Evolutionary conservation across 129 eudicot species (phyloP).

Genomic region (Scalesia atractyloides): DNA sequence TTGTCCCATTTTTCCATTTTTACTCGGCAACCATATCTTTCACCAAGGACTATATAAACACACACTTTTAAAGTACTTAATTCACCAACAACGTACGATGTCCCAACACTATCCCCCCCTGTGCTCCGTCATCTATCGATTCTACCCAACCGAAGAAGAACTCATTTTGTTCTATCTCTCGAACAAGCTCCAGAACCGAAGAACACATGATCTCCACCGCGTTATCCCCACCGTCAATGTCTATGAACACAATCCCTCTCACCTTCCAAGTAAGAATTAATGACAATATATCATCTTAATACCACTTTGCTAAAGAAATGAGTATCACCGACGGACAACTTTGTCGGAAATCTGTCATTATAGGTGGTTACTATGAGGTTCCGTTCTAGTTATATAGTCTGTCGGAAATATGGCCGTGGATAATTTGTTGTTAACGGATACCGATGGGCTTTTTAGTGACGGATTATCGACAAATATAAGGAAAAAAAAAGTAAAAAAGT

Average conservation of each 20-base stretch:
- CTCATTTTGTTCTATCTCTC: constrained; percentile 63
- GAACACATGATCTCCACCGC: constrained; percentile 29
- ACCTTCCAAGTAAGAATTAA: constrained; percentile 52
- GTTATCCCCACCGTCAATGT: constrained; percentile 67
- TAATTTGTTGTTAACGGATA: too few species aligned
- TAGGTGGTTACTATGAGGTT: too few species aligned
- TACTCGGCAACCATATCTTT: constrained; percentile 33
- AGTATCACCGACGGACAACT: too few species aligned
- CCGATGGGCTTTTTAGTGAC: too few species aligned
- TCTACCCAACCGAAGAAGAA: constrained; percentile 90
- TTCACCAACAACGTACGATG: constrained; percentile 16
- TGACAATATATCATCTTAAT: background rate
- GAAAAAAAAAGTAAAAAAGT: too few species aligned
- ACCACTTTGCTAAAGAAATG: background rate
- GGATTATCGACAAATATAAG: too few species aligned
- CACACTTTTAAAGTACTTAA: background rate
- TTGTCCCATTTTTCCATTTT: constrained; percentile 35
- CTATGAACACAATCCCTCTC: constrained; percentile 55
- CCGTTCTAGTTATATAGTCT: too few species aligned
- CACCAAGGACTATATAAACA: constrained; percentile 27
- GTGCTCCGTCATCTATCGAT: constrained; percentile 35
- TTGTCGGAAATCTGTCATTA: too few species aligned
- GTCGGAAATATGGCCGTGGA: too few species aligned
- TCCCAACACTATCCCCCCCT: background rate
- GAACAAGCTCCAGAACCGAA: constrained; percentile 45